phyloP scores from a whole-genome alignment of 257 asterid species.

The Fraxinus americana region DNA sequence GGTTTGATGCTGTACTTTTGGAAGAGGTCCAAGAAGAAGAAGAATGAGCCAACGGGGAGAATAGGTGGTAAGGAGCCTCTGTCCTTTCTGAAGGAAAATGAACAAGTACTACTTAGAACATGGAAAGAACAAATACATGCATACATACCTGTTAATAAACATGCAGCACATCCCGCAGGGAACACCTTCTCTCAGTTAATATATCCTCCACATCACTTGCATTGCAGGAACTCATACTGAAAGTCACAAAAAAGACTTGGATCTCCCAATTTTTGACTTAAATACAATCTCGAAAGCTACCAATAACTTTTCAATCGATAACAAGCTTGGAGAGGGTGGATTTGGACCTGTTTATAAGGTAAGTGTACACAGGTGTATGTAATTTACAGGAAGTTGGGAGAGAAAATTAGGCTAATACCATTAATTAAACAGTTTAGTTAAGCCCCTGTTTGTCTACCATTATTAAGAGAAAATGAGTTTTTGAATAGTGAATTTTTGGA shows the following conservation, averaged over 20 bases:
- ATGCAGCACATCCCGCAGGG: neutral
- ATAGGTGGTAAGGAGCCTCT: neutral
- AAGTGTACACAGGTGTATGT: neutral
- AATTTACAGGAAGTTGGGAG: neutral
- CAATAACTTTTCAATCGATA: slow-evolving; percentile 21
- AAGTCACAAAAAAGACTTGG: slow-evolving; percentile 13
- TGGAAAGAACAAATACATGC: neutral
- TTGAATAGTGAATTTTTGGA: too few species aligned
- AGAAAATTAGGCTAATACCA: neutral
- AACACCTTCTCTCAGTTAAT: neutral
- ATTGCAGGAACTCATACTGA: neutral
- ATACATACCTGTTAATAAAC: neutral
- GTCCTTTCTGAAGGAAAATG: neutral
- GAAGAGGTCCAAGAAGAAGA: slow-evolving; percentile 12
- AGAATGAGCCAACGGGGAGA: neutral
- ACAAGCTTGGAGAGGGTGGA: slow-evolving; percentile 38
- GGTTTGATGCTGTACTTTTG: slow-evolving; percentile 1
- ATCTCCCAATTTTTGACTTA: slow-evolving; percentile 11
- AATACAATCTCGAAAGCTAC: slow-evolving; percentile 24
- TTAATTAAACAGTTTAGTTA: neutral
- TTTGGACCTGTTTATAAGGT: slow-evolving; percentile 41
- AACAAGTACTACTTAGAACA: neutral
- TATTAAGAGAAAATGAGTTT: too few species aligned
- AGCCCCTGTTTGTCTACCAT: too few species aligned
- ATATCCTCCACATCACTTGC: neutral